Evolutionary conservation across 1,284 basidiomycete genomes (phyloP).

Genomic region (Apiotrichum laibachii): DNA sequence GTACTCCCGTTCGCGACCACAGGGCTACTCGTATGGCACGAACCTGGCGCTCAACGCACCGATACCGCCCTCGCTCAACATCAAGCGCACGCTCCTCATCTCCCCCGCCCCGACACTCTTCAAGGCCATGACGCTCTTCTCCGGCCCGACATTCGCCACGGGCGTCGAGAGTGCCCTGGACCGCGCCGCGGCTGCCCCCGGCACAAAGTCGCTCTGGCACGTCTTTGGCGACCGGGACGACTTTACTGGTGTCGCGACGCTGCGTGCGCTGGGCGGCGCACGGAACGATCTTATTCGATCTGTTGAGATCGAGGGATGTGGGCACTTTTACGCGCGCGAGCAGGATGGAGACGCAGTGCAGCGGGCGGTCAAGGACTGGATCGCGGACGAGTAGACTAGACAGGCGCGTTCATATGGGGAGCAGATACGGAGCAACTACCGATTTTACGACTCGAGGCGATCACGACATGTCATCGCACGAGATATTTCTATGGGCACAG

Average conservation of each 20-base stretch:
- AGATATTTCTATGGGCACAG: too few species aligned
- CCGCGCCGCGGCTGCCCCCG: background rate
- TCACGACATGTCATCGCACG: too few species aligned
- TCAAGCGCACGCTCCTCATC: constrained; percentile 33
- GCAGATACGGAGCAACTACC: too few species aligned
- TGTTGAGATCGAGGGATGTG: constrained; percentile 34
- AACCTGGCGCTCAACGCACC: constrained; percentile 28
- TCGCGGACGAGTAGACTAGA: background rate
- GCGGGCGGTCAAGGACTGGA: constrained; percentile 27
- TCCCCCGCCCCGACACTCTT: constrained; percentile 41
- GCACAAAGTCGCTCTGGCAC: constrained; percentile 19
- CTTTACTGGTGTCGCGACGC: constrained; percentile 32
- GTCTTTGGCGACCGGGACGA: constrained; percentile 38
- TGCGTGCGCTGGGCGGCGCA: constrained; percentile 17
- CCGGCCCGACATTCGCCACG: constrained; percentile 25
- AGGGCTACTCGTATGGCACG: constrained; percentile 48
- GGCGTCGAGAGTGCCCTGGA: constrained; percentile 16
- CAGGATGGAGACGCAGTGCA: constrained; percentile 24
- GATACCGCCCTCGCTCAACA: background rate
- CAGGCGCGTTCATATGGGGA: too few species aligned
- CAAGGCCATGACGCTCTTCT: constrained; percentile 28
- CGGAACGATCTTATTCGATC: constrained; percentile 9
- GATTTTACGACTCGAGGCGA: too few species aligned
- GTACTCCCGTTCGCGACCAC: background rate
- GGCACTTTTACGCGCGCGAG: constrained; percentile 36